Conservation (phyloP, 208 protist species). For the Zelonia costaricensis region DNA sequence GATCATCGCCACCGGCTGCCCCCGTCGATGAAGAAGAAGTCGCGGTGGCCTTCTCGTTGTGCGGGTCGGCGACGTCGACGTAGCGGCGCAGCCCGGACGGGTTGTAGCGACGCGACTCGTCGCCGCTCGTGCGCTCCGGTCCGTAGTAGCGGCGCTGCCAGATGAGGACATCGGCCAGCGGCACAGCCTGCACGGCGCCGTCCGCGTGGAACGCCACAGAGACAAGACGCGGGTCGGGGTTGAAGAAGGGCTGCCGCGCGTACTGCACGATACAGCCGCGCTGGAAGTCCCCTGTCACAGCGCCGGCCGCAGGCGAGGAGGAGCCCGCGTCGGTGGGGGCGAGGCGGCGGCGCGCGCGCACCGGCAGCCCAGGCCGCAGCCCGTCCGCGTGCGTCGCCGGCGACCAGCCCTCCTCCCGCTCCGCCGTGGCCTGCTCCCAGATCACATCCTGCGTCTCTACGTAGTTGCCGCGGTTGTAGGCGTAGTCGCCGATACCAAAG, state of each 20-base stretch:
- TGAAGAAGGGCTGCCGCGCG: constrained; percentile 79
- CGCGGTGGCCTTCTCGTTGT: constrained; percentile 41
- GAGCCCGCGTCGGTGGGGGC: neutral
- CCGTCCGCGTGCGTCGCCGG: constrained; percentile 85
- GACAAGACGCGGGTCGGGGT: constrained; percentile 81
- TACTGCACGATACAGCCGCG: constrained; percentile 74
- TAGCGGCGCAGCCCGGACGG: constrained; percentile 63
- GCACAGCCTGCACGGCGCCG: constrained; percentile 58
- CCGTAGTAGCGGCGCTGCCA: constrained; percentile 87
- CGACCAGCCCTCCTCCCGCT: constrained; percentile 81
- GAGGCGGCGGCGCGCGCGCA: constrained; percentile 69
- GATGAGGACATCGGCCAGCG: constrained; percentile 73
- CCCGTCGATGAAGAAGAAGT: neutral
- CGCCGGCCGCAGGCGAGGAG: neutral
- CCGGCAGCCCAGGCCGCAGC: constrained; percentile 61
- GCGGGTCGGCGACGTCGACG: constrained; percentile 84
- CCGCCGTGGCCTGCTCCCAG: constrained; percentile 79
- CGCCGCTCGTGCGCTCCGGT: constrained; percentile 81
- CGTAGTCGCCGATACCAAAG: constrained; percentile 79
- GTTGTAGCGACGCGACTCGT: constrained; percentile 75
- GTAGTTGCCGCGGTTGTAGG: constrained; percentile 90
- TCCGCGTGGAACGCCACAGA: constrained; percentile 70
- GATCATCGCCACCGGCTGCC: constrained; percentile 26
- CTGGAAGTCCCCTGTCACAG: constrained; percentile 60
- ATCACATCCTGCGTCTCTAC: constrained; percentile 87